Evolutionary conservation across 805 yeast genomes (phyloP).

Genomic region (Ogataea trehaloabstinens): DNA sequence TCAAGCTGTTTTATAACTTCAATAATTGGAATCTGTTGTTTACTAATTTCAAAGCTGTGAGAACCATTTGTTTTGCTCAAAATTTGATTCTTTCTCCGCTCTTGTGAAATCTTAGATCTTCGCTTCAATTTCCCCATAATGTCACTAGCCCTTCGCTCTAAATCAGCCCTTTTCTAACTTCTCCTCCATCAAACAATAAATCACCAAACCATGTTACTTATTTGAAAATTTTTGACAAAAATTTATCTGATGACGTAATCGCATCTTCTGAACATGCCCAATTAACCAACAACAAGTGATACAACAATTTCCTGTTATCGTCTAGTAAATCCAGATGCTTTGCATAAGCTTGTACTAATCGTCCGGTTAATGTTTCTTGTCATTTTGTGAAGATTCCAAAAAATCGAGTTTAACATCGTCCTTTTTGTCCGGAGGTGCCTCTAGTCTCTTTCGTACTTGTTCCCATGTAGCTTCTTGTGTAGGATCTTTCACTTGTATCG

Average conservation of each 20-base stretch:
- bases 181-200: no score
- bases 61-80: not conserved
- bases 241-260: no score
- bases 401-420: slow-evolving; percentile 9
- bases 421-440: slow-evolving; percentile 17
- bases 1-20: slow-evolving; percentile 68
- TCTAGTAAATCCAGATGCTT: no score
- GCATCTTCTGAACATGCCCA: no score
- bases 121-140: slow-evolving; percentile 72
- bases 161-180: no score
- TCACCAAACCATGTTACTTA: no score
- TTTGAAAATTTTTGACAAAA: no score
- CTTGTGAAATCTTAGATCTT: slow-evolving; percentile 50
- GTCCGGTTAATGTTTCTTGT: not conserved
- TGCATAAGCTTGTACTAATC: not conserved
- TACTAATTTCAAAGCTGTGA: not conserved
- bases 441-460: slow-evolving; percentile 18
- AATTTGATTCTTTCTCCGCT: slow-evolving; percentile 18
- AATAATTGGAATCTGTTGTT: slow-evolving; percentile 41
- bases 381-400: not conserved
- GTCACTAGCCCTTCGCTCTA: no score
- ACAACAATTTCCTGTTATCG: no score
- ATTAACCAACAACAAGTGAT: no score
- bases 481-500: slow-evolving; percentile 22
- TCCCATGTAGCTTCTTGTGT: slow-evolving; percentile 15